phyloP scores from a whole-genome alignment of 495 filamentous ascomycete species.

The Staphylotrichum longicolle region DNA sequence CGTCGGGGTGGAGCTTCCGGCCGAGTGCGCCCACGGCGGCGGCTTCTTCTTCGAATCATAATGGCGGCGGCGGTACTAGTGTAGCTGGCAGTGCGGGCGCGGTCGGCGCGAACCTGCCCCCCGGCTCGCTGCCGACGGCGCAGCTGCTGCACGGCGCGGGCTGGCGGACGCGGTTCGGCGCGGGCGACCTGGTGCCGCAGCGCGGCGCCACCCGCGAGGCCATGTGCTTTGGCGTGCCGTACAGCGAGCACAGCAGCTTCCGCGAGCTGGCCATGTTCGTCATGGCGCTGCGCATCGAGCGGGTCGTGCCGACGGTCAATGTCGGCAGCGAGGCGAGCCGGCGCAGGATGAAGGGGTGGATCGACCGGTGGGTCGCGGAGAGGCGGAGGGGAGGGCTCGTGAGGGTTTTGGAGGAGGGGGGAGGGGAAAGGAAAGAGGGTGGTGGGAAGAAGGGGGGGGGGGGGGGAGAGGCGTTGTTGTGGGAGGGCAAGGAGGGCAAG shows the following conservation, averaged over 20 bases:
- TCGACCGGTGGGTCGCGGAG: slow-evolving; percentile 83
- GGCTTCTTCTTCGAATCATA: too few species aligned
- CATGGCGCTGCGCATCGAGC: slow-evolving; percentile 80
- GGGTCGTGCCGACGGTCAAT: slow-evolving; percentile 92
- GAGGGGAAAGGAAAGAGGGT: slow-evolving; percentile 26
- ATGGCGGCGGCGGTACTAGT: too few species aligned
- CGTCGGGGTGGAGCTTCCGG: slow-evolving; percentile 87
- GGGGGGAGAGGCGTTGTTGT: slow-evolving; percentile 22
- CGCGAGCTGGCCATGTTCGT: slow-evolving; percentile 91
- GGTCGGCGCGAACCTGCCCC: slow-evolving; percentile 34
- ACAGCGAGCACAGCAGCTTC: slow-evolving; percentile 93
- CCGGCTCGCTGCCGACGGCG: slow-evolving; percentile 36
- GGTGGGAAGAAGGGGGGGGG: slow-evolving; percentile 23
- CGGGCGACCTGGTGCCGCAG: slow-evolving; percentile 67
- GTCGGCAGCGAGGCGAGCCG: slow-evolving; percentile 63
- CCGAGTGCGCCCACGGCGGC: slow-evolving; percentile 36
- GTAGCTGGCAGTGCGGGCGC: not conserved
- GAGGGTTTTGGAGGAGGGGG: slow-evolving; percentile 42
- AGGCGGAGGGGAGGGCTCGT: slow-evolving; percentile 77
- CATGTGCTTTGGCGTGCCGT: slow-evolving; percentile 87
- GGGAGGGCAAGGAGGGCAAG: slow-evolving; percentile 43
- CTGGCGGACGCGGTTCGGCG: slow-evolving; percentile 69
- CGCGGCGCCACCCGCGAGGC: slow-evolving; percentile 73
- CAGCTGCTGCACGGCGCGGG: slow-evolving; percentile 68
- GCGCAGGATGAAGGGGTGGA: slow-evolving; percentile 86